Evolutionary conservation across 129 eudicot species (phyloP), one percentile per base, ranked within the genome.

Genomic region (Flaveria brownii): DNA sequence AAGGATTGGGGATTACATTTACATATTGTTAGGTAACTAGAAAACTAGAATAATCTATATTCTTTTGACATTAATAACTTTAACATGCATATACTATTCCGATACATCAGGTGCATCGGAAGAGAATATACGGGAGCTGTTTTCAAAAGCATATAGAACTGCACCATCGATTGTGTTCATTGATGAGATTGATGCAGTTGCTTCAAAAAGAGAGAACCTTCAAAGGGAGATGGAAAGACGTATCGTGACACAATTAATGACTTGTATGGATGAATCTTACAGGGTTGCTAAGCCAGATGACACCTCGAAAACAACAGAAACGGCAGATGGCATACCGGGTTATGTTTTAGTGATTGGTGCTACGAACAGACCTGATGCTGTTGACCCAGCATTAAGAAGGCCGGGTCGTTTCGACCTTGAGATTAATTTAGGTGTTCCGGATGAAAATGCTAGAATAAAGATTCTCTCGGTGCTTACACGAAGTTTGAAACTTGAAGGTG

Each of bases 101-200:
- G 69, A 57, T 5, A 15, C 80, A 79, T 79, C 84, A 93, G 98
- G 98, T 79, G 93, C 93, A 81, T 94, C 98, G 13, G 98, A 94
- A 78, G 98, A 91, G 83, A 94, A 94, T 69, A 88, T 94, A 20
- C 79, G 98, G 20, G 96, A 88, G 25, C 77, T 94, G 41, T 94
- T 94, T 77, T 78, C 91, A 49, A 94, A 94, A 87, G 98, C 98
- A 20, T 81, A 94, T 64, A 82, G 89, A 83, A 91, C 97, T 2
- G 97, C 97, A 57, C 98, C 98, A 9, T 94, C 98, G 2, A 91
- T 94, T 41, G 96, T 93, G 20, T 94, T 94, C 75, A 94, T 94
- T 18, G 98, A 94, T 80, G 98, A 94, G 73, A 94, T 94, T 18
- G 98, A 94, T 75, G 96, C 98, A 1, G 89, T 94, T 74, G 98